phyloP scores from a whole-genome alignment of 116 monocot species.

The Cymodocea nodosa region DNA sequence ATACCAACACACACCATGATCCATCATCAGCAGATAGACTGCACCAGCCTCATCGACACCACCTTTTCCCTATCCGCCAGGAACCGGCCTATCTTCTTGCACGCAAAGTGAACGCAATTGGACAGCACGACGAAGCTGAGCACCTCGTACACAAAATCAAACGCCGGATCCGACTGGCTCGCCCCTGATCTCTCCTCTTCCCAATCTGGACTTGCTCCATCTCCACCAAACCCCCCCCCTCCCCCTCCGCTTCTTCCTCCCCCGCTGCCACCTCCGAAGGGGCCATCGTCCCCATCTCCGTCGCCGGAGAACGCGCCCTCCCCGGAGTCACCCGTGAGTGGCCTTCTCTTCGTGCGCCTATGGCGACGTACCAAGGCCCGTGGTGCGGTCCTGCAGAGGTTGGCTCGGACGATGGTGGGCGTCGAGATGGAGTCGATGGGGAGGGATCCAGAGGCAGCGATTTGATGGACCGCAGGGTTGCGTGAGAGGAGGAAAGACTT shows the following conservation, averaged over 20 bases:
- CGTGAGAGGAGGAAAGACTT: conserved; percentile 1
- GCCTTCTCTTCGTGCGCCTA: conserved; percentile 12
- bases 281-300: conserved; percentile 13
- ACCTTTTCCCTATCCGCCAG: conserved; percentile 36
- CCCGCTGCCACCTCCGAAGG: conserved; percentile 17
- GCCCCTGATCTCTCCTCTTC: conserved; percentile 11
- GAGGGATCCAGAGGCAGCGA: conserved; percentile 8
- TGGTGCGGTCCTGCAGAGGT: conserved; percentile 8
- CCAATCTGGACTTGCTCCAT: conserved; percentile 30
- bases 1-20: neutral
- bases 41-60: conserved; percentile 16
- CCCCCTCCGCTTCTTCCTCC: conserved; percentile 24
- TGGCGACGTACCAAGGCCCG: conserved; percentile 12
- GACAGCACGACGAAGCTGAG: conserved; percentile 57
- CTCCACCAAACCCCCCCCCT: conserved; percentile 30
- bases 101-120: conserved; percentile 55
- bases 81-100: conserved; percentile 38
- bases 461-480: conserved; percentile 4
- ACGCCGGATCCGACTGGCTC: conserved; percentile 38
- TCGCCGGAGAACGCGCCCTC: conserved; percentile 12
- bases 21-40: conserved; percentile 8
- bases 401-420: conserved; percentile 17
- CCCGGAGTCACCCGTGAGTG: conserved; percentile 6
- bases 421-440: conserved; percentile 15
- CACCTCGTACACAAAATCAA: conserved; percentile 55